Evolutionary conservation across 805 yeast genomes (phyloP).

Genomic region (Jamesozyma spencerorum): DNA sequence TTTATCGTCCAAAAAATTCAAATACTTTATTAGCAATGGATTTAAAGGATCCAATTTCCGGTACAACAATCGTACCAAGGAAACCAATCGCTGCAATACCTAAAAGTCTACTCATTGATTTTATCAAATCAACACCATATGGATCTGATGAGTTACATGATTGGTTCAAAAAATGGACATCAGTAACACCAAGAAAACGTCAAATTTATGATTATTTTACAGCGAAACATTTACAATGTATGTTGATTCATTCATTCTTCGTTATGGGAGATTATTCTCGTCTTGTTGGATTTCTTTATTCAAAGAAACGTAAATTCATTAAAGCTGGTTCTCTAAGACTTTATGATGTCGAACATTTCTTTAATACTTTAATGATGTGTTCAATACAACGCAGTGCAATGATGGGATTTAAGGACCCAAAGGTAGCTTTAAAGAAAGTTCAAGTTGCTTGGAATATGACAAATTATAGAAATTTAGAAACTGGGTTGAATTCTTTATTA

Average conservation of each 20-base stretch:
- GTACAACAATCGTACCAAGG: constrained; percentile 28
- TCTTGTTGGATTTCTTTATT: constrained; percentile 15
- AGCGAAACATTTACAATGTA: constrained; percentile 17
- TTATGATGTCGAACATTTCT: constrained; percentile 24
- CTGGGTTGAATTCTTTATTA: constrained; percentile 21
- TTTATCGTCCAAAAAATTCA: constrained; percentile 35
- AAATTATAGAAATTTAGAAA: constrained; percentile 8
- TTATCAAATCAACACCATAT: constrained; percentile 17
- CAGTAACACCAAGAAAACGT: constrained; percentile 19
- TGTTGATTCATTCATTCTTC: constrained; percentile 21
- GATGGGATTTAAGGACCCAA: constrained; percentile 10
- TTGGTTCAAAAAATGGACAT: constrained; percentile 23
- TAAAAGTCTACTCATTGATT: constrained; percentile 17
- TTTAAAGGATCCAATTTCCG: constrained; percentile 31
- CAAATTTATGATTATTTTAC: constrained; percentile 21
- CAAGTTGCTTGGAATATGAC: constrained; percentile 16
- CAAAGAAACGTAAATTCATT: constrained; percentile 12
- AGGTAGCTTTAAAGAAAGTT: constrained; percentile 15
- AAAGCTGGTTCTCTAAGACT: constrained; percentile 14
- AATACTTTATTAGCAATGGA: constrained; percentile 33
- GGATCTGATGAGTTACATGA: constrained; percentile 15
- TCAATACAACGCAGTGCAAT: constrained; percentile 20
- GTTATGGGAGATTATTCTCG: constrained; percentile 17
- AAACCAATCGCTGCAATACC: constrained; percentile 28
- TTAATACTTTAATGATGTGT: constrained; percentile 24